Evolutionary conservation across 345 rosid genomes (phyloP), one percentile per base, ranked within the genome.

Genomic region (Rhizophora mangle): DNA sequence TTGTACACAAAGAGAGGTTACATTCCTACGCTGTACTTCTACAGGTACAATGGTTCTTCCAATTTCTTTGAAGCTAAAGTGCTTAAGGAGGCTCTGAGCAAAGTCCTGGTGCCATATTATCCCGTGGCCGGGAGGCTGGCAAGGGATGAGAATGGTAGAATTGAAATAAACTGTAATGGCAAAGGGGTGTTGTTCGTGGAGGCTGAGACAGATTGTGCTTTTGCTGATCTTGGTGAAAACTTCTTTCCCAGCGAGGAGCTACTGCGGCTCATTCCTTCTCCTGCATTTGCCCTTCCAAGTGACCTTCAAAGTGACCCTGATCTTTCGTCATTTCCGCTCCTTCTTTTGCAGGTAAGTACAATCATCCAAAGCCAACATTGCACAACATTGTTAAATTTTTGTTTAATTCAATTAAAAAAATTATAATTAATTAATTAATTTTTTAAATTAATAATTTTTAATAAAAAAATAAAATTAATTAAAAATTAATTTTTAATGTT

Each of bases 111-210:
- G 18, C 71, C 73, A 1, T 78, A 77, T 34, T 75, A 82, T 29
- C 82, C 83, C 0, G 58, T 68, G 22, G 84, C 82, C 1, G 80
- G 82, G 1, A 66, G 83, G 21, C 16, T 80, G 16, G 74, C 62
- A 8, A n/a, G 32, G 31, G 69, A 75, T 22, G 71, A 55, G 4
- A 43, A 64, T 19, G 81, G 80, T 0, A 68, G 82, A 9, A 31
- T 76, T 47, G 66, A 83, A 67, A 73, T 81, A 3, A 1, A 43
- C 21, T 80, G 86, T 29, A 78, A 83, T 18, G 71, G 67, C 1
- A 70, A 73, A 13, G 86, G 82, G 18, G 77, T 69, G 19, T 13
- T 70, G 22, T 76, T 72, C 6, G 6, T 69, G 3, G 79, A 75
- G 39, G 82, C 82, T 63, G 75, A 78, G 54, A 63, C 82, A 2